A percentile compares a stretch with the other conserved stretches of the same genome.
phyloP scores from a whole-genome alignment of 345 rosid genomes.

The Mangifera indica region DNA sequence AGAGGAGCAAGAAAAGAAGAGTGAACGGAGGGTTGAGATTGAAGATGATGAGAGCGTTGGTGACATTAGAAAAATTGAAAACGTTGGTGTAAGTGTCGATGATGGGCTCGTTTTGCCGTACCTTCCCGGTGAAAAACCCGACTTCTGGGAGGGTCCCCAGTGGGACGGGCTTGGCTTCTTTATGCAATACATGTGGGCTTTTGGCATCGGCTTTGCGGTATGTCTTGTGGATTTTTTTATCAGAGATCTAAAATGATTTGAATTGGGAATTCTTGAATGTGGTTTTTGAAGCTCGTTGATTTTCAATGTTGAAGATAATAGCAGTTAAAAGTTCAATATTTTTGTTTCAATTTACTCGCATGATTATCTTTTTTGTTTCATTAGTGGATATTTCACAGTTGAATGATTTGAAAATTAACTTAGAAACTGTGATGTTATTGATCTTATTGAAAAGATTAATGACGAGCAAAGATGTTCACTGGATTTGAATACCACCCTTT shows the following conservation, averaged over 20 bases:
- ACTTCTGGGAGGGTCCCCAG: slow-evolving; percentile 80
- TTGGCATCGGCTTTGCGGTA: slow-evolving; percentile 83
- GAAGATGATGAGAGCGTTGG: slow-evolving; percentile 23
- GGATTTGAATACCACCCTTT: too few relatives aligned
- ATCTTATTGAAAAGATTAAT: too few relatives aligned
- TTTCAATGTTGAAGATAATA: neutral
- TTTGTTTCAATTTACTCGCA: too few relatives aligned
- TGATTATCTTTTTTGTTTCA: too few relatives aligned
- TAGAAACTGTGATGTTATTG: too few relatives aligned
- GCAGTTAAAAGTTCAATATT: neutral
- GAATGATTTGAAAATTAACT: too few relatives aligned
- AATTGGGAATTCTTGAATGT: neutral
- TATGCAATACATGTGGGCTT: slow-evolving; percentile 86
- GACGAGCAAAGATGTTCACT: too few relatives aligned
- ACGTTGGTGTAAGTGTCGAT: slow-evolving; percentile 18
- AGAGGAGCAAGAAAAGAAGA: slow-evolving; percentile 21
- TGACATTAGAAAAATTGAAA: slow-evolving; percentile 19
- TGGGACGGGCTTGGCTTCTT: slow-evolving; percentile 87
- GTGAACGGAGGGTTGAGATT: slow-evolving; percentile 26
- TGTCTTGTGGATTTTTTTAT: too few relatives aligned
- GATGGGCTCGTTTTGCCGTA: slow-evolving; percentile 46
- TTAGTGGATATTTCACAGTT: too few relatives aligned
- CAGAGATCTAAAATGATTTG: too few relatives aligned
- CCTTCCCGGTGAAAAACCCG: slow-evolving; percentile 61
- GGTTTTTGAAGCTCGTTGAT: neutral